A percentile compares a stretch with the other conserved stretches of the same genome.
These are phyloP conservation scores for Penicillium sp. DNA, from an alignment of 2,329 filamentous ascomycete species.

Conservation along the genomic window DNA sequence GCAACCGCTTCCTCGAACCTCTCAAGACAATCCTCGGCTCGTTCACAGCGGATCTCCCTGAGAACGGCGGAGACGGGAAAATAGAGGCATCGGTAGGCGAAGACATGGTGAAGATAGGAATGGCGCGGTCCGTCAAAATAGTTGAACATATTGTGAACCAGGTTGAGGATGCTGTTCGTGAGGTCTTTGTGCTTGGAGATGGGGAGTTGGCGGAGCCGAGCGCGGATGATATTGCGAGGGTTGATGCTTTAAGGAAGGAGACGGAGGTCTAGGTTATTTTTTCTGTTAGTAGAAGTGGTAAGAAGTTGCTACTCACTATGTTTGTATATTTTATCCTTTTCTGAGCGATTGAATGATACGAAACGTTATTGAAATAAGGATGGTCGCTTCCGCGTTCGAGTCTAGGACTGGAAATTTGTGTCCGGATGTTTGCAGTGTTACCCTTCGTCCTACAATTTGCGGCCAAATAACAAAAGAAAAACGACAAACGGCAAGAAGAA, in stretches of 20 bases:
- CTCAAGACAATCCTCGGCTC: conserved; percentile 38
- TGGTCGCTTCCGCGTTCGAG: background rate
- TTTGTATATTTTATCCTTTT: background rate
- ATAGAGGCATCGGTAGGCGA: conserved; percentile 42
- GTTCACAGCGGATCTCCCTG: conserved; percentile 37
- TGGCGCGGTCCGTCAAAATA: conserved; percentile 41
- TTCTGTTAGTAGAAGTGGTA: background rate
- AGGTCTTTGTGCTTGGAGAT: conserved; percentile 35
- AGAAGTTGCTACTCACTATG: background rate
- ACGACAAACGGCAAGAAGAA: background rate
- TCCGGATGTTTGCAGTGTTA: background rate
- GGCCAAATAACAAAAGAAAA: background rate
- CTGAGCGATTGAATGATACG: background rate
- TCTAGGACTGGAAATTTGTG: background rate
- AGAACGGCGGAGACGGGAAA: conserved; percentile 43
- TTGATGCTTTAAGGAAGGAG: conserved; percentile 34
- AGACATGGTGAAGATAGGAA: conserved; percentile 40
- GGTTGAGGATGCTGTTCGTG: conserved; percentile 39
- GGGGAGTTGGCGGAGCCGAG: conserved; percentile 34
- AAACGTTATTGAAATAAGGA: background rate
- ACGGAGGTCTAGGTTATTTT: conserved; percentile 15
- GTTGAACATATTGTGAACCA: conserved; percentile 39
- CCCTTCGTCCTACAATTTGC: background rate
- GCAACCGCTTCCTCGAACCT: conserved; percentile 36
- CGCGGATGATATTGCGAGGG: conserved; percentile 35